phyloP scores from a whole-genome alignment of 495 filamentous ascomycete genomes.

The Elasticomyces elasticus region DNA sequence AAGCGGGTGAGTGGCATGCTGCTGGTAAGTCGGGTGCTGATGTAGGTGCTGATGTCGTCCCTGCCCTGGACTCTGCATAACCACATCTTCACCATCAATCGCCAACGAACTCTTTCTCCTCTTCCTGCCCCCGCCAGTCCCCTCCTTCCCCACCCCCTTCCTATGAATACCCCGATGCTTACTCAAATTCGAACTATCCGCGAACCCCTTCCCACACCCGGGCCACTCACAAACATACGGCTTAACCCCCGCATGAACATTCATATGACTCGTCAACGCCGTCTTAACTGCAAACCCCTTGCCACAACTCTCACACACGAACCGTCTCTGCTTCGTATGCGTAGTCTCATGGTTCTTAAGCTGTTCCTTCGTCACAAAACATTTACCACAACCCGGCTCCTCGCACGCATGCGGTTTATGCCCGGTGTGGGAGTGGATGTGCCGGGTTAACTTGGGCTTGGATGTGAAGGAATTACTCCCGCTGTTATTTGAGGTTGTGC shows the following conservation, averaged over 20 bases:
- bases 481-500: constrained; percentile 13
- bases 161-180: constrained; percentile 19
- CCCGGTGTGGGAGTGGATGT: constrained; percentile 19
- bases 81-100: neutral
- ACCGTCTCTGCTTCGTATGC: constrained; percentile 11
- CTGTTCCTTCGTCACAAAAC: constrained; percentile 22
- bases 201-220: constrained; percentile 19
- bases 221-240: constrained; percentile 19
- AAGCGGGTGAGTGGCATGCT: too few species aligned
- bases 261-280: constrained; percentile 19
- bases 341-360: constrained; percentile 21
- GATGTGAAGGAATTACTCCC: constrained; percentile 19
- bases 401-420: constrained; percentile 18
- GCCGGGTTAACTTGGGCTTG: constrained; percentile 18
- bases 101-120: neutral
- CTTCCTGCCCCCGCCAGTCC: neutral
- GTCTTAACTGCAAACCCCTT: constrained; percentile 22
- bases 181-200: constrained; percentile 20
- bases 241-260: constrained; percentile 16
- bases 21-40: too few species aligned
- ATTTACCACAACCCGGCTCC: constrained; percentile 10
- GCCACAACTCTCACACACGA: constrained; percentile 11
- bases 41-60: too few species aligned
- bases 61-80: neutral
- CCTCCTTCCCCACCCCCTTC: neutral